Evolutionary conservation across 495 filamentous ascomycete genomes (phyloP).

Genomic region (Pseudoneurospora amorphoporcata): DNA sequence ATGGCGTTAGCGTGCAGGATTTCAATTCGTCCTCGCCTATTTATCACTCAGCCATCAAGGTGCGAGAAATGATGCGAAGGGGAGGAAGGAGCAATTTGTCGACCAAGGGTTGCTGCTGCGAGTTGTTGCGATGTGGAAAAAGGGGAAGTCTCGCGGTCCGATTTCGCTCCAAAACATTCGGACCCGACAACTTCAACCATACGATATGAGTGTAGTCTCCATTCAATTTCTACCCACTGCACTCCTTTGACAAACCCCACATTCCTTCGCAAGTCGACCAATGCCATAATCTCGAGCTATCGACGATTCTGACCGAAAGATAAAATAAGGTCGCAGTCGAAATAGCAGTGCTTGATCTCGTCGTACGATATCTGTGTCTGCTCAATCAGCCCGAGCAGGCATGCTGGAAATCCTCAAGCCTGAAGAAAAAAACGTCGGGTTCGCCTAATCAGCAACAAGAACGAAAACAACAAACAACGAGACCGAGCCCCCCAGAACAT

Average conservation of each 20-base stretch:
- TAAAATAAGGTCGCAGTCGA: neutral
- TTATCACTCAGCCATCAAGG: no score
- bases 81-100: no score
- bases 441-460: neutral
- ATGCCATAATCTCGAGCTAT: neutral
- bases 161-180: neutral
- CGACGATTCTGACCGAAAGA: neutral
- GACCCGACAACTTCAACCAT: neutral
- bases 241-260: neutral
- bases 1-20: neutral
- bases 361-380: neutral
- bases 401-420: neutral
- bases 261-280: neutral
- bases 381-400: neutral
- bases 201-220: neutral
- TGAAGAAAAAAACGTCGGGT: neutral
- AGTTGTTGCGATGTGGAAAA: neutral
- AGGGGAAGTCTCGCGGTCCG: neutral
- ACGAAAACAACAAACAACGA: neutral
- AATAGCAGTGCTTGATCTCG: fast-evolving
- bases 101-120: no score
- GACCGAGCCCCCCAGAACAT: neutral
- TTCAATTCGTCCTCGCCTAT: neutral
- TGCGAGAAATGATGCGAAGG: no score
- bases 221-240: neutral